These are phyloP conservation scores for Kodamaea fukazawae DNA, from an alignment of 805 yeast genomes.

Conservation along the genomic window DNA sequence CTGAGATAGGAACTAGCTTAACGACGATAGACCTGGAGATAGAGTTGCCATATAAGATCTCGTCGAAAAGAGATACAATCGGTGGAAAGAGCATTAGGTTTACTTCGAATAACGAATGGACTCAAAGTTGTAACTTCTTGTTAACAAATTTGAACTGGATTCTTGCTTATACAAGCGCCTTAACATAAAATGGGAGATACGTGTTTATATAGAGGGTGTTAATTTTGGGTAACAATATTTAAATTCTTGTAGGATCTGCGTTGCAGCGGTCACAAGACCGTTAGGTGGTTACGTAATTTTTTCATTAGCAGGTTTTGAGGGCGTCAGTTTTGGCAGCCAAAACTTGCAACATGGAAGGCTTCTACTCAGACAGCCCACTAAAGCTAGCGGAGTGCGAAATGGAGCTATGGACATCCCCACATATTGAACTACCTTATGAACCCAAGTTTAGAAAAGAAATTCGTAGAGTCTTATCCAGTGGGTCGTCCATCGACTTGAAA, in stretches of 20 bases:
- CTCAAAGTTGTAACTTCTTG: constrained; percentile 79
- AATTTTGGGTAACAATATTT: too few species aligned
- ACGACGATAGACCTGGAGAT: constrained; percentile 49
- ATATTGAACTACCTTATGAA: constrained; percentile 2
- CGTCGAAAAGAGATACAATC: constrained; percentile 54
- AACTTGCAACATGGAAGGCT: constrained; percentile 2
- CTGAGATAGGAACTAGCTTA: constrained; percentile 47
- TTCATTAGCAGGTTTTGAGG: too few species aligned
- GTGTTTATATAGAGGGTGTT: too few species aligned
- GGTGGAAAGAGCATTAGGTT: constrained; percentile 76
- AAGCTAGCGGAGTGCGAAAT: not conserved
- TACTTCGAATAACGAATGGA: constrained; percentile 80
- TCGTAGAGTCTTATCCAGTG: not conserved
- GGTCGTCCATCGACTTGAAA: not conserved
- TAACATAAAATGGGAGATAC: constrained; percentile 4
- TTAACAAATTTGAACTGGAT: constrained; percentile 81
- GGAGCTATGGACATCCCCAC: constrained; percentile 8
- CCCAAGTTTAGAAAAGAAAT: constrained; percentile 1
- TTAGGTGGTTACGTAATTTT: too few species aligned
- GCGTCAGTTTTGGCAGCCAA: too few species aligned
- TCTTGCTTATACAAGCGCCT: constrained; percentile 60
- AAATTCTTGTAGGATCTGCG: too few species aligned
- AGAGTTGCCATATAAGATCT: constrained; percentile 73
- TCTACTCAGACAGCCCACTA: constrained; percentile 6
- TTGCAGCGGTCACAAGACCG: too few species aligned